Evolutionary conservation across 1,284 basidiomycete genomes (phyloP).

Genomic region (Golubevia pallescens): DNA sequence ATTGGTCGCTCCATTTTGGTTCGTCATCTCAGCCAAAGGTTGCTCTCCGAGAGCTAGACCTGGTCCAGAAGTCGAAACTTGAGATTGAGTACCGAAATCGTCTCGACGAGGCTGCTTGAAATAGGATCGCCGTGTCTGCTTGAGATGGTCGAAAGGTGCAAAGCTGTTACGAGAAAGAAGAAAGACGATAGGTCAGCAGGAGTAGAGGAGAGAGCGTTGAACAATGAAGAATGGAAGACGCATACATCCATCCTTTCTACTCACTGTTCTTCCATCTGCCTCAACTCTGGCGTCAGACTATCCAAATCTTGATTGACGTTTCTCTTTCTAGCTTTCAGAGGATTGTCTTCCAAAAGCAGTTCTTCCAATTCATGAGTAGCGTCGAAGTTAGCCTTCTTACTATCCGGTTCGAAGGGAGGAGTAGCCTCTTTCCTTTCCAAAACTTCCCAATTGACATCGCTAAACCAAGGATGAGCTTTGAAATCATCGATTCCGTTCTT

Average conservation of each 20-base stretch:
- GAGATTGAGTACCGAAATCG: slow-evolving; percentile 22
- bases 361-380: slow-evolving; percentile 99
- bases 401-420: slow-evolving; percentile 92
- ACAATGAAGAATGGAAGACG: too few relatives aligned
- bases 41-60: slow-evolving; percentile 43
- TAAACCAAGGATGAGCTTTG: slow-evolving; percentile 72
- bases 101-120: slow-evolving; percentile 23
- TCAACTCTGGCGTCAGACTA: slow-evolving; percentile 84
- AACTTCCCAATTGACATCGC: slow-evolving; percentile 81
- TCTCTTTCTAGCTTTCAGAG: slow-evolving; percentile 88
- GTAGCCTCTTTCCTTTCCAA: slow-evolving; percentile 79
- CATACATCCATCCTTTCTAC: slow-evolving; percentile 16
- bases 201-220: not conserved
- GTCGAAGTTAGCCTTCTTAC: slow-evolving; percentile 98
- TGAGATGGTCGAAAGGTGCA: slow-evolving; percentile 51
- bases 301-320: slow-evolving; percentile 87
- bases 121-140: slow-evolving; percentile 42
- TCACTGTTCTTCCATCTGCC: slow-evolving; percentile 96
- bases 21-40: slow-evolving; percentile 35
- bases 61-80: slow-evolving; percentile 21
- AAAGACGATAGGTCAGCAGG: not conserved
- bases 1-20: not conserved
- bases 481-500: slow-evolving; percentile 47
- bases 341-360: slow-evolving; percentile 92
- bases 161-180: slow-evolving; percentile 18